A percentile compares a stretch with the other conserved stretches of the same genome.
phyloP scores from a whole-genome alignment of 73 alveolate genomes.

The Paraurostyla sp. region DNA sequence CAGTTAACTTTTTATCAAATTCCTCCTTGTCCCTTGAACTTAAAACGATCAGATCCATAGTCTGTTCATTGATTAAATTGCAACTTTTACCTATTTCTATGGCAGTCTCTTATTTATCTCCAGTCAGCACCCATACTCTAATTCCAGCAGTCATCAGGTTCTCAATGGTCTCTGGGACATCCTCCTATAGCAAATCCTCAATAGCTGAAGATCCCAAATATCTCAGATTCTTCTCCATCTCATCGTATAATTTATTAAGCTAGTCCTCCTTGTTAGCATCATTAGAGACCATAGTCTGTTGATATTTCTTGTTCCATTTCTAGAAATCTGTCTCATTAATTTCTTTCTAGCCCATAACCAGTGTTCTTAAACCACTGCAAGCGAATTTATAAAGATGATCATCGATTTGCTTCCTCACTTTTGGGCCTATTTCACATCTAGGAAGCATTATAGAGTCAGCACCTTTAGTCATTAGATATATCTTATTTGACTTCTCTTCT shows the following conservation, averaged over 20 bases:
- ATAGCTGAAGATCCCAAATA: slow-evolving; percentile 89
- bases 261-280: slow-evolving; percentile 48
- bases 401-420: slow-evolving; percentile 17
- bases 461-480: slow-evolving; percentile 68
- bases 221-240: slow-evolving; percentile 75
- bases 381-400: slow-evolving; percentile 74
- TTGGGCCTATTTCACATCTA: not conserved
- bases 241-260: slow-evolving; percentile 65
- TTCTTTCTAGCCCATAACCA: slow-evolving; percentile 75
- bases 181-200: slow-evolving; percentile 89
- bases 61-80: slow-evolving; percentile 71
- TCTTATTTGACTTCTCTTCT: slow-evolving; percentile 25
- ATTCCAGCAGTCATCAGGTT: slow-evolving; percentile 80
- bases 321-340: slow-evolving; percentile 33
- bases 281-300: slow-evolving; percentile 41
- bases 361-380: slow-evolving; percentile 77
- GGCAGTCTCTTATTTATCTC: slow-evolving; percentile 92
- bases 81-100: slow-evolving; percentile 85
- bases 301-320: slow-evolving; percentile 49
- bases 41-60: slow-evolving; percentile 64
- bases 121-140: slow-evolving; percentile 90
- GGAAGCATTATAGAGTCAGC: slow-evolving; percentile 82
- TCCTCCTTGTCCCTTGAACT: slow-evolving; percentile 9
- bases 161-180: slow-evolving; percentile 79
- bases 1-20: slow-evolving; percentile 18